phyloP scores from a whole-genome alignment of 2,329 filamentous ascomycete species.

The Aciculosporium take region DNA sequence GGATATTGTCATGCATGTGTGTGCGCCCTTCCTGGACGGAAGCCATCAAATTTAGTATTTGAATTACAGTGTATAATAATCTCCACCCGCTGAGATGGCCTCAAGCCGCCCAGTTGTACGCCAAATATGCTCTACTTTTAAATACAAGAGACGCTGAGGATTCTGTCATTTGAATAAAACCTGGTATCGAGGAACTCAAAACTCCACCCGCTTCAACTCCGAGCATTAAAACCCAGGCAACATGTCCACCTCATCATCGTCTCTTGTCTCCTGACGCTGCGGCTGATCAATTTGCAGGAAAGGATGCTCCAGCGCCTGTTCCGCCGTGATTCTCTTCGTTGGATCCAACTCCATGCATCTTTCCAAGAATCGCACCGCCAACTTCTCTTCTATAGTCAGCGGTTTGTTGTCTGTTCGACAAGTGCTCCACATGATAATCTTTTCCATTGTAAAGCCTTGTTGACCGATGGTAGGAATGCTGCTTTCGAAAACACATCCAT shows the following conservation, averaged over 20 bases:
- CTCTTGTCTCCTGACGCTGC: constrained; percentile 17
- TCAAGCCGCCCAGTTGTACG: neutral
- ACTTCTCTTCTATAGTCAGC: constrained; percentile 52
- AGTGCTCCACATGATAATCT: constrained; percentile 92
- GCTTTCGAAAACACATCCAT: constrained; percentile 85
- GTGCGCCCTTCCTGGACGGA: no score
- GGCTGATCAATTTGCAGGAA: constrained; percentile 37
- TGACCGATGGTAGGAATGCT: constrained; percentile 82
- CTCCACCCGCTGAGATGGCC: neutral
- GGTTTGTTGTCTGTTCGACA: constrained; percentile 49
- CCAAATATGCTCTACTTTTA: constrained; percentile 2
- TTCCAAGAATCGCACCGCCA: constrained; percentile 58
- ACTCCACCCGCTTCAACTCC: neutral
- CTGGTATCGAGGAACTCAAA: constrained; percentile 1
- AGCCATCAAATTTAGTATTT: neutral
- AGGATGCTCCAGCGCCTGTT: constrained; percentile 57
- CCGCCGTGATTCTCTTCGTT: constrained; percentile 55
- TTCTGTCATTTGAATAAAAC: neutral
- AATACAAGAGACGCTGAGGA: neutral
- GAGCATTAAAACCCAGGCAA: constrained; percentile 16
- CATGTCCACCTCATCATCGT: constrained; percentile 43
- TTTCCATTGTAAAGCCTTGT: constrained; percentile 74
- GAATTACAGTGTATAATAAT: neutral
- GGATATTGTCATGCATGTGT: no score
- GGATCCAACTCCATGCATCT: constrained; percentile 67